These are phyloP conservation scores for Rhododendron ferrugineum DNA, from an alignment of 148 eudicot genomes.

Conservation along the genomic window DNA sequence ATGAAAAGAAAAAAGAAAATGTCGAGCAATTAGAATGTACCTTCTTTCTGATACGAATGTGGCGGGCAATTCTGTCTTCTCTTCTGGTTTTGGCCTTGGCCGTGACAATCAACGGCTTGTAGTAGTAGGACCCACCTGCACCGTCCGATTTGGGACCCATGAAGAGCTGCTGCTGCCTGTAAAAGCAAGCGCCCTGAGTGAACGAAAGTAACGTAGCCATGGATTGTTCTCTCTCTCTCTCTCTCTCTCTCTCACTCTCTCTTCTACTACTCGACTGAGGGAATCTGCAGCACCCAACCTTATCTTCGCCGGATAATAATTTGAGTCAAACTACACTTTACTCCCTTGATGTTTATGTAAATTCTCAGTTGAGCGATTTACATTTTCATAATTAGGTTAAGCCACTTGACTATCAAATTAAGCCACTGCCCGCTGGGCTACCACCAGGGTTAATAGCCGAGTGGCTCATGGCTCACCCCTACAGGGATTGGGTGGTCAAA, in stretches of 20 bases:
- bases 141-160: slow-evolving; percentile 4
- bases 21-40: background rate
- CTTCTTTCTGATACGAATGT: slow-evolving; percentile 21
- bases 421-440: too few species aligned
- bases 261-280: background rate
- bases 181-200: slow-evolving; percentile 5
- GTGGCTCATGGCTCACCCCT: background rate
- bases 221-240: background rate
- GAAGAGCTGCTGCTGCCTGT: slow-evolving; percentile 2
- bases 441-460: background rate
- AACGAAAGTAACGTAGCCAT: slow-evolving; percentile 10
- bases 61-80: slow-evolving; percentile 23
- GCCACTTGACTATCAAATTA: background rate
- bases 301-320: background rate
- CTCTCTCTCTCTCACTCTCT: background rate
- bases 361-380: background rate
- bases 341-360: background rate
- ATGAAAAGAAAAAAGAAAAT: background rate
- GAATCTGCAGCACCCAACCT: background rate
- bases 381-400: background rate
- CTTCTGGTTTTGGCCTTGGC: slow-evolving; percentile 14
- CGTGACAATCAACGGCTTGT: slow-evolving; percentile 9
- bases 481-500: background rate
- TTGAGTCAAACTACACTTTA: background rate
- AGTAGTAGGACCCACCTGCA: background rate